A percentile compares a stretch with the other conserved stretches of the same genome.
Conservation (phyloP, 169 alveolate species). For the Cyclospora cayetanensis region DNA sequence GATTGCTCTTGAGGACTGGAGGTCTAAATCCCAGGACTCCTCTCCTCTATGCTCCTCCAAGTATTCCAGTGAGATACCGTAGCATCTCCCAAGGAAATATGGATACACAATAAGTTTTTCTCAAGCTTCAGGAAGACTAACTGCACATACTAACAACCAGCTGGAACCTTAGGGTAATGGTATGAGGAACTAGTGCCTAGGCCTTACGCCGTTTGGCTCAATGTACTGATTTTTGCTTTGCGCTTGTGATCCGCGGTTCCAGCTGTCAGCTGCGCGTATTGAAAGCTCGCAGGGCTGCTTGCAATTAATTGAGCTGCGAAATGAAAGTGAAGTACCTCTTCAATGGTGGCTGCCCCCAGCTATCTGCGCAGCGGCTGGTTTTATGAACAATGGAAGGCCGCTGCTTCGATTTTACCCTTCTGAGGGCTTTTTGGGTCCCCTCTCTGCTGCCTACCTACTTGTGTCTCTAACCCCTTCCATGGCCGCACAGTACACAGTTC, state of each 20-base stretch:
- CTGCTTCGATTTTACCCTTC: not conserved
- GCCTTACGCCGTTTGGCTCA: not conserved
- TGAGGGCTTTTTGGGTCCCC: not conserved
- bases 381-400: not conserved
- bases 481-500: not conserved
- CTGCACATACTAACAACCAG: no score
- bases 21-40: not conserved
- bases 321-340: no score
- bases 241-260: no score
- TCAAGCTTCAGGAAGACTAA: no score
- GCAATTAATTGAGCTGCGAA: not conserved
- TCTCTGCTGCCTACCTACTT: not conserved
- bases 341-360: no score
- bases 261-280: not conserved
- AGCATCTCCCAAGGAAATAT: no score
- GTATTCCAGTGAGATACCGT: not conserved
- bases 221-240: not conserved
- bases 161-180: not conserved
- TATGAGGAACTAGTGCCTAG: not conserved
- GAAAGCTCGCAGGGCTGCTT: not conserved
- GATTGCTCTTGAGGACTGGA: not conserved
- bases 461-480: not conserved
- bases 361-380: not conserved
- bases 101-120: no score
- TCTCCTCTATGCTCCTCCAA: not conserved